phyloP scores from a whole-genome alignment of 768 basidiomycete genomes.

The Suillus decipiens region DNA sequence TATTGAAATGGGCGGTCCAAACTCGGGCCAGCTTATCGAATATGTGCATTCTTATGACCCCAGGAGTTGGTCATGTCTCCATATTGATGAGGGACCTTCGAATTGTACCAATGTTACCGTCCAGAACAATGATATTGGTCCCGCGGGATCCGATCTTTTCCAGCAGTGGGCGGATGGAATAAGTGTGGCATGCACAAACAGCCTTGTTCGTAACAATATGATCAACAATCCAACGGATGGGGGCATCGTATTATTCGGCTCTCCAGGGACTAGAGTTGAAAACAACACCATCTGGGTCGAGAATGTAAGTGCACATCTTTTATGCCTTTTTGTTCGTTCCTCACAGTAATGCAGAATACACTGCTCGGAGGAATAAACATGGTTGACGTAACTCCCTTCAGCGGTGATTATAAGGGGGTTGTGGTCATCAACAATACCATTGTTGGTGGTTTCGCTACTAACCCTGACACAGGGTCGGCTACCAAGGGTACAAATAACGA shows the following conservation, averaged over 20 bases:
- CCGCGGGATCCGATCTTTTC: slow-evolving; percentile 64
- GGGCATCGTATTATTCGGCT: slow-evolving; percentile 76
- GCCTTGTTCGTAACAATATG: slow-evolving; percentile 65
- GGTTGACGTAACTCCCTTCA: slow-evolving; percentile 70
- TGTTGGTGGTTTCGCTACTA: slow-evolving; percentile 67
- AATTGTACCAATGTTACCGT: slow-evolving; percentile 64
- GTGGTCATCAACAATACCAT: slow-evolving; percentile 69
- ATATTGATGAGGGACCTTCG: slow-evolving; percentile 68
- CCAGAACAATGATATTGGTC: slow-evolving; percentile 84
- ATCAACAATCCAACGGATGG: slow-evolving; percentile 77
- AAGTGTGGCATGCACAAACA: slow-evolving; percentile 67
- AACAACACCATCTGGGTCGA: slow-evolving; percentile 78
- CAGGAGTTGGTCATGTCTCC: slow-evolving; percentile 82
- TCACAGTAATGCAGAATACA: slow-evolving; percentile 48
- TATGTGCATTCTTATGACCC: slow-evolving; percentile 77
- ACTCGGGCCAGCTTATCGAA: slow-evolving; percentile 72
- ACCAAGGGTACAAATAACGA: slow-evolving; percentile 56
- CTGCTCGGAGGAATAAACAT: slow-evolving; percentile 77
- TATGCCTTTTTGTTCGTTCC: not conserved
- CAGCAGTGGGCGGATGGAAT: slow-evolving; percentile 85
- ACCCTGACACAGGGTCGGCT: slow-evolving; percentile 38
- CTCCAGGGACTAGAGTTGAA: slow-evolving; percentile 70
- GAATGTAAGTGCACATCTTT: slow-evolving; percentile 45
- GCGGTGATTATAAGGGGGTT: slow-evolving; percentile 65
- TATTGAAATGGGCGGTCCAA: slow-evolving; percentile 83